Conservation (phyloP, 495 filamentous ascomycete species). For the Neurospora discreta region DNA sequence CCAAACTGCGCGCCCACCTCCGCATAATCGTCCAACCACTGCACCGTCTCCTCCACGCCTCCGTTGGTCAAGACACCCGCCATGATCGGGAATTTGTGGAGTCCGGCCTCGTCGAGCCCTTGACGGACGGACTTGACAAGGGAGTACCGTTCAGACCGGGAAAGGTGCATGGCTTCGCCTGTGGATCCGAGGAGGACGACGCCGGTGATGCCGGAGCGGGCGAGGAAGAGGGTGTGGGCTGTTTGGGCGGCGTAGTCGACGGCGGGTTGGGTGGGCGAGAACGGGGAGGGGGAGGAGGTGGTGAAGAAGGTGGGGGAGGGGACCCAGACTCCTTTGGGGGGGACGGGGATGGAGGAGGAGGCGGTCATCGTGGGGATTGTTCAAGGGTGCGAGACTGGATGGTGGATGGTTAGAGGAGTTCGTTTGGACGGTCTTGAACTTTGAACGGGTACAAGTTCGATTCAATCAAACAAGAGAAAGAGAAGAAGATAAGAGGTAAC, state of each 20-base stretch:
- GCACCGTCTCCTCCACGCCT: conserved; percentile 50
- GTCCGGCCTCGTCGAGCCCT: conserved; percentile 43
- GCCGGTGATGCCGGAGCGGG: conserved; percentile 48
- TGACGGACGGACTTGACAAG: conserved; percentile 44
- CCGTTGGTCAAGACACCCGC: conserved; percentile 54
- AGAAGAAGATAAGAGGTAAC: not conserved
- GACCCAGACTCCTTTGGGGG: conserved; percentile 32
- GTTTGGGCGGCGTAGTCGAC: conserved; percentile 46
- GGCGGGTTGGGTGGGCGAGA: conserved; percentile 6
- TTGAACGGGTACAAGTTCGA: not conserved
- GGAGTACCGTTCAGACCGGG: conserved; percentile 43
- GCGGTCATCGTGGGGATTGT: not conserved
- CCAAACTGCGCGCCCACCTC: conserved; percentile 55
- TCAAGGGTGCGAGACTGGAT: too few relatives aligned
- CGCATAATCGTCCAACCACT: conserved; percentile 44
- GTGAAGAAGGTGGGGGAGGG: conserved; percentile 35
- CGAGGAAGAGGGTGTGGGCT: conserved; percentile 51
- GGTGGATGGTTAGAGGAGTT: not conserved
- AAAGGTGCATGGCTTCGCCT: conserved; percentile 57
- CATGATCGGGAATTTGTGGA: conserved; percentile 47
- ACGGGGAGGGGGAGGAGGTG: not conserved
- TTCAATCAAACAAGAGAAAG: not conserved
- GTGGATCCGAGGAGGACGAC: conserved; percentile 57
- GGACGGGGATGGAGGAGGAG: conserved; percentile 6
- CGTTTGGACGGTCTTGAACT: not conserved